phyloP scores from a whole-genome alignment of 768 basidiomycete genomes.

The Tylopilus sp. region DNA sequence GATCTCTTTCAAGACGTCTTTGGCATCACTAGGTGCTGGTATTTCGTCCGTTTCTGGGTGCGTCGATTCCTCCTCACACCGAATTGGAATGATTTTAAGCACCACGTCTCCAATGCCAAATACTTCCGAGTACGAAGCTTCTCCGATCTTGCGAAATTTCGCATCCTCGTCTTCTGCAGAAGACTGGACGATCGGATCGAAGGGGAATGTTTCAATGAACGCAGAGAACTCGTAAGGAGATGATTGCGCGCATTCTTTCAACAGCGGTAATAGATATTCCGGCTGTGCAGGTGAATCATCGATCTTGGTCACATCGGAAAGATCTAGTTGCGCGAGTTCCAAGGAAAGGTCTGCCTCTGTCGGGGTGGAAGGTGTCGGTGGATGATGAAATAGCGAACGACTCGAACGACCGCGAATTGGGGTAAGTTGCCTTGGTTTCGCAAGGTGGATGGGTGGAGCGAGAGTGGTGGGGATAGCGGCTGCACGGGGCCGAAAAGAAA shows the following conservation, averaged over 20 bases:
- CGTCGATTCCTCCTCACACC: conserved; percentile 41
- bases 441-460: conserved; percentile 15
- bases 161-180: conserved; percentile 28
- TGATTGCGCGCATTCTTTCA: conserved; percentile 69
- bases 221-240: conserved; percentile 75
- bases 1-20: conserved; percentile 78
- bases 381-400: conserved; percentile 33
- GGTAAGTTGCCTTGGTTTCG: conserved; percentile 60
- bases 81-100: conserved; percentile 83
- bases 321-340: conserved; percentile 37
- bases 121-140: conserved; percentile 96
- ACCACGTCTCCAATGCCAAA: conserved; percentile 88
- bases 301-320: conserved; percentile 47
- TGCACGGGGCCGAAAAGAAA: not conserved
- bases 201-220: conserved; percentile 79
- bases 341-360: conserved; percentile 45
- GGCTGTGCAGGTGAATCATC: conserved; percentile 43
- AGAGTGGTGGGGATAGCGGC: conserved; percentile 2
- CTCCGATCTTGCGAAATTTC: conserved; percentile 82
- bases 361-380: conserved; percentile 55
- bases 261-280: conserved; percentile 55
- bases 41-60: conserved; percentile 42
- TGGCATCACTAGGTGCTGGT: conserved; percentile 69
- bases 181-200: conserved; percentile 59
- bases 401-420: conserved; percentile 52